A percentile compares a stretch with the other conserved stretches of the same genome.
Evolutionary conservation across 1,139 yeast species (phyloP).

Genomic region (Sporopachydermia cereana): DNA sequence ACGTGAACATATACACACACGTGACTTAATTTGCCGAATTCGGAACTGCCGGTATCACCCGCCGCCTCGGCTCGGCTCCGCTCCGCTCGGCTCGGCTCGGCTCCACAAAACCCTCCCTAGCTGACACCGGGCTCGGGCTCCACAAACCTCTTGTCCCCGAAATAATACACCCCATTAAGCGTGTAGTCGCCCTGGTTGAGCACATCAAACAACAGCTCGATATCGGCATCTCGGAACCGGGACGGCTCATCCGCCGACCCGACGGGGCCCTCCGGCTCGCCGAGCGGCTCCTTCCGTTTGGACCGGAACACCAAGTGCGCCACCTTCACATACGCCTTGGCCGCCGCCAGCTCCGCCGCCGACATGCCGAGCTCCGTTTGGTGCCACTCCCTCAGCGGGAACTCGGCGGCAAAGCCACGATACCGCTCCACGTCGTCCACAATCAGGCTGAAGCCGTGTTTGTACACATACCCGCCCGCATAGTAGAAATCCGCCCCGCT

Average conservation of each 20-base stretch:
- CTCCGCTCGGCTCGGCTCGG: background rate
- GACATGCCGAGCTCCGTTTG: background rate
- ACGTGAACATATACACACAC: too few relatives aligned
- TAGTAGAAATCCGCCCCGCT: slow-evolving; percentile 18
- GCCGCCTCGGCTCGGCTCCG: too few relatives aligned
- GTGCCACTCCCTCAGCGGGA: slow-evolving; percentile 4
- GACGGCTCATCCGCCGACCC: background rate
- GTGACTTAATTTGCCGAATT: too few relatives aligned
- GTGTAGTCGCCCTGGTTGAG: slow-evolving; percentile 1
- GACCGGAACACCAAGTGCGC: slow-evolving; percentile 1
- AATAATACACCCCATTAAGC: background rate
- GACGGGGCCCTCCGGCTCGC: background rate
- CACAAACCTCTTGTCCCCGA: background rate
- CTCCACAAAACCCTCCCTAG: background rate
- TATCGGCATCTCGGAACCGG: background rate
- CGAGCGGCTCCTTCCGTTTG: background rate
- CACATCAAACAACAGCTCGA: slow-evolving; percentile 1
- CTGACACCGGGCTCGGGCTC: slow-evolving; percentile 2
- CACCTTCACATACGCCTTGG: background rate
- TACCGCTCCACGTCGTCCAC: slow-evolving; percentile 73
- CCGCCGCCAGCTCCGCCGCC: background rate
- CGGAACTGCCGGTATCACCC: too few relatives aligned
- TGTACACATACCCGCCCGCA: background rate
- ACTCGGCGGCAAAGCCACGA: slow-evolving; percentile 30
- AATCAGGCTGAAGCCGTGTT: slow-evolving; percentile 47